Evolutionary conservation across 2,329 filamentous ascomycete species (phyloP).

Genomic region (Trichophyton mentagrophytes): DNA sequence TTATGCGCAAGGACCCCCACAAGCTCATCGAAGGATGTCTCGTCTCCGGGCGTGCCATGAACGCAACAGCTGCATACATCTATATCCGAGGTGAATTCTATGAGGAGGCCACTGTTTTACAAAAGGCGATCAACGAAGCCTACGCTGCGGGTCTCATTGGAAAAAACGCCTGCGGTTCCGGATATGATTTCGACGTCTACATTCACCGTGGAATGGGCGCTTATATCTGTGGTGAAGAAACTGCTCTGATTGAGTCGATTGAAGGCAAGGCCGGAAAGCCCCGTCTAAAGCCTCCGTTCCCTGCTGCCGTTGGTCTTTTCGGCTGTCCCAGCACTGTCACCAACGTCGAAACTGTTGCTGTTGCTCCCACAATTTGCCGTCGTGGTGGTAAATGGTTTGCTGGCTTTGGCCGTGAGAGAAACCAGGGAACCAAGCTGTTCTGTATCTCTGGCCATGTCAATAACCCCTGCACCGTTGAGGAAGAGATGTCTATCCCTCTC

Average conservation of each 20-base stretch:
- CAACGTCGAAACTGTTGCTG: conserved; percentile 94
- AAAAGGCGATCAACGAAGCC: conserved; percentile 93
- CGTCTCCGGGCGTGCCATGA: conserved; percentile 94
- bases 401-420: conserved; percentile 85
- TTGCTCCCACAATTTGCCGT: conserved; percentile 88
- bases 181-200: conserved; percentile 96
- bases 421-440: conserved; percentile 94
- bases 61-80: conserved; percentile 95
- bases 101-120: conserved; percentile 83
- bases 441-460: conserved; percentile 98
- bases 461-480: conserved; percentile 94
- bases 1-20: conserved; percentile 99
- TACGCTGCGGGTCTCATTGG: conserved; percentile 90
- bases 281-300: conserved; percentile 95
- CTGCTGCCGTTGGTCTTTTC: conserved; percentile 91
- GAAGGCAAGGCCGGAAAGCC: conserved; percentile 99
- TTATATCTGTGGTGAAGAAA: conserved; percentile 97
- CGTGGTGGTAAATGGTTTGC: conserved; percentile 90
- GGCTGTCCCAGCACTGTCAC: conserved; percentile 96
- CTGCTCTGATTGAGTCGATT: conserved; percentile 91
- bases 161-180: conserved; percentile 93
- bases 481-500: conserved; percentile 97
- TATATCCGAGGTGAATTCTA: conserved; percentile 99
- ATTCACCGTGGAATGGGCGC: conserved; percentile 93
- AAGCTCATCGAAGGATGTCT: conserved; percentile 97